Percentiles rank a stretch among this genome's conserved stretches.
Evolutionary conservation across 2,329 filamentous ascomycete genomes (phyloP).

Genomic region (Myotisia sp.): DNA sequence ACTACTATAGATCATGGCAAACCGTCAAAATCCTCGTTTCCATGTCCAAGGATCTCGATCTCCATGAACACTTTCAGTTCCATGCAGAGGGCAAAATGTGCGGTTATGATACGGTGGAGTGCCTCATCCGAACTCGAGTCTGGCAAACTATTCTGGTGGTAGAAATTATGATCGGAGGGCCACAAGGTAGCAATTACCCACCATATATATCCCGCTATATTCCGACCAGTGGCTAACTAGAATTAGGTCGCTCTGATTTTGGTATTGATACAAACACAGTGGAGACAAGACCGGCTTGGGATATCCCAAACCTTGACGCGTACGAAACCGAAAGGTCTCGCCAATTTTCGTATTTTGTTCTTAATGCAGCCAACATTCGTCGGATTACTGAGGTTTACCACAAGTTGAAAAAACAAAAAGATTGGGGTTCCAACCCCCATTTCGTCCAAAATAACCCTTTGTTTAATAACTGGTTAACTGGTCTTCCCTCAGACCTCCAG

Average conservation of each 20-base stretch:
- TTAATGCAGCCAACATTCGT: constrained; percentile 63
- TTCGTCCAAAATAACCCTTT: constrained; percentile 66
- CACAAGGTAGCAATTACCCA: constrained; percentile 56
- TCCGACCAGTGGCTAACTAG: neutral
- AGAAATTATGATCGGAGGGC: constrained; percentile 84
- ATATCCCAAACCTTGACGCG: constrained; percentile 53
- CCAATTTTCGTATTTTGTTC: constrained; percentile 69
- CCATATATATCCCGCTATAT: neutral
- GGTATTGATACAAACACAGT: constrained; percentile 61
- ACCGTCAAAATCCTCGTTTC: constrained; percentile 79
- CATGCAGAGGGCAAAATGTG: constrained; percentile 62
- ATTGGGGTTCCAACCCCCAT: constrained; percentile 76
- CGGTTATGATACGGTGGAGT: constrained; percentile 56
- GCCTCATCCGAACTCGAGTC: constrained; percentile 67
- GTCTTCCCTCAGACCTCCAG: constrained; percentile 64
- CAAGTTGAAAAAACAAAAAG: constrained; percentile 58
- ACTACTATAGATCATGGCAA: constrained; percentile 97
- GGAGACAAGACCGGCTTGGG: constrained; percentile 54
- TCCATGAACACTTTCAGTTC: constrained; percentile 72
- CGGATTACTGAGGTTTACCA: constrained; percentile 62
- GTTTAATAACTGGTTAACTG: constrained; percentile 61
- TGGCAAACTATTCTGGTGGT: constrained; percentile 81
- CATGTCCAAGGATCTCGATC: constrained; percentile 81
- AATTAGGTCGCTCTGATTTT: constrained; percentile 59
- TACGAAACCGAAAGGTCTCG: constrained; percentile 64